Percentiles rank a stretch among this genome's conserved stretches.
Evolutionary conservation across 2,329 filamentous ascomycete genomes (phyloP).

Genomic region (Emmonsiellopsis sp.): DNA sequence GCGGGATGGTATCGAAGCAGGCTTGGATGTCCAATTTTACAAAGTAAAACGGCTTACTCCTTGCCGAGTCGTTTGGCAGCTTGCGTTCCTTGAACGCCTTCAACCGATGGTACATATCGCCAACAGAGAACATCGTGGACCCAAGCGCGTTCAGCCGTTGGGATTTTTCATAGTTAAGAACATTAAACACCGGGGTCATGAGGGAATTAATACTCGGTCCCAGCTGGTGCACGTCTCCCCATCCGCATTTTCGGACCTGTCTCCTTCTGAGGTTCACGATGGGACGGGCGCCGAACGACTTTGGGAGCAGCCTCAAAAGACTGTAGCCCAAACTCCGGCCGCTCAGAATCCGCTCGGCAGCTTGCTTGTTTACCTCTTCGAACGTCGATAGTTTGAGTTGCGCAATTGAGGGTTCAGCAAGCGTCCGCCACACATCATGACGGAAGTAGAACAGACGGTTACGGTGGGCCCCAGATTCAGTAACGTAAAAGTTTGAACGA

Average conservation of each 20-base stretch:
- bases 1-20: constrained; percentile 93
- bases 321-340: constrained; percentile 64
- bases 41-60: constrained; percentile 55
- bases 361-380: constrained; percentile 58
- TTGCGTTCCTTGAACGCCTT: constrained; percentile 53
- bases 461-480: constrained; percentile 72
- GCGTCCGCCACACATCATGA: constrained; percentile 77
- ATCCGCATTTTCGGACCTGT: constrained; percentile 36
- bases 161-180: constrained; percentile 67
- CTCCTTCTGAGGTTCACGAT: constrained; percentile 78
- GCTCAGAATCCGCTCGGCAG: constrained; percentile 50
- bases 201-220: constrained; percentile 61
- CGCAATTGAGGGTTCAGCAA: constrained; percentile 64
- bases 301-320: constrained; percentile 73
- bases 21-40: constrained; percentile 86
- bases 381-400: constrained; percentile 65
- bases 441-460: constrained; percentile 87
- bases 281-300: constrained; percentile 64
- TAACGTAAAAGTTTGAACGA: constrained; percentile 84
- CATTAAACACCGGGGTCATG: constrained; percentile 63
- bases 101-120: constrained; percentile 67
- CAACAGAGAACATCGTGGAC: constrained; percentile 69
- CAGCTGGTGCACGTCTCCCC: constrained; percentile 47
- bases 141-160: constrained; percentile 57
- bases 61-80: not conserved